phyloP scores from a whole-genome alignment of 495 filamentous ascomycete genomes.

The Alectoria sarmentosa region DNA sequence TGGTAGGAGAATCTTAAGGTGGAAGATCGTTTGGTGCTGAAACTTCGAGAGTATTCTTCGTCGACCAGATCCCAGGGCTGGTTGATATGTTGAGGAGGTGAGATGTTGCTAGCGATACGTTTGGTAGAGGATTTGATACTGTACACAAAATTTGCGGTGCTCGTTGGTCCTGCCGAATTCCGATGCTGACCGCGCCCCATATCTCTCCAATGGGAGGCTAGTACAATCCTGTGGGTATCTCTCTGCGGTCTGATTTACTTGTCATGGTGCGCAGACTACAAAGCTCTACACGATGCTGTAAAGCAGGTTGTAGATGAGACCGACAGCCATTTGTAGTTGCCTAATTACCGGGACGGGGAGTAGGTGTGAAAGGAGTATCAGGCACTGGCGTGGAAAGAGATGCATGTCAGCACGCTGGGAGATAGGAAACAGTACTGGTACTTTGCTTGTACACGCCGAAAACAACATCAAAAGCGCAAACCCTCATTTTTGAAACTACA shows the following conservation, averaged over 20 bases:
- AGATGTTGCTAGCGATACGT: conserved; percentile 21
- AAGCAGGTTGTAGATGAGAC: not conserved
- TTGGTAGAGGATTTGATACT: conserved; percentile 22
- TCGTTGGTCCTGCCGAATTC: conserved; percentile 16
- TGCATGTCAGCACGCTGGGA: conserved; percentile 9
- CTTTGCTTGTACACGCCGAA: too few relatives aligned
- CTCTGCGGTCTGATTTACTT: not conserved
- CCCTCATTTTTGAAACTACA: too few relatives aligned
- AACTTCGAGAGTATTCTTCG: conserved; percentile 14
- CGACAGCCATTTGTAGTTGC: not conserved
- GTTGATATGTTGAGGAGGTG: conserved; percentile 14
- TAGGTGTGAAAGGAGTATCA: not conserved
- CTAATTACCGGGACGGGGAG: not conserved
- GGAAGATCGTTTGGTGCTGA: conserved; percentile 23
- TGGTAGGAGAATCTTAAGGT: conserved; percentile 22
- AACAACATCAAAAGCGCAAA: too few relatives aligned
- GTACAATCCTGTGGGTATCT: conserved; percentile 11
- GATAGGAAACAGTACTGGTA: too few relatives aligned
- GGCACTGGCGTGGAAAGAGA: not conserved
- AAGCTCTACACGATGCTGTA: not conserved
- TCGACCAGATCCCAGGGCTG: conserved; percentile 9
- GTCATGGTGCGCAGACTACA: not conserved
- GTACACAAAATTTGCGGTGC: conserved; percentile 13
- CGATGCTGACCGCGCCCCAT: conserved; percentile 17
- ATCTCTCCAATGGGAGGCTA: conserved; percentile 19